Base-by-base conservation (phyloP, 2,329 filamentous ascomycete species). In the Diaporthe velutina region DNA sequence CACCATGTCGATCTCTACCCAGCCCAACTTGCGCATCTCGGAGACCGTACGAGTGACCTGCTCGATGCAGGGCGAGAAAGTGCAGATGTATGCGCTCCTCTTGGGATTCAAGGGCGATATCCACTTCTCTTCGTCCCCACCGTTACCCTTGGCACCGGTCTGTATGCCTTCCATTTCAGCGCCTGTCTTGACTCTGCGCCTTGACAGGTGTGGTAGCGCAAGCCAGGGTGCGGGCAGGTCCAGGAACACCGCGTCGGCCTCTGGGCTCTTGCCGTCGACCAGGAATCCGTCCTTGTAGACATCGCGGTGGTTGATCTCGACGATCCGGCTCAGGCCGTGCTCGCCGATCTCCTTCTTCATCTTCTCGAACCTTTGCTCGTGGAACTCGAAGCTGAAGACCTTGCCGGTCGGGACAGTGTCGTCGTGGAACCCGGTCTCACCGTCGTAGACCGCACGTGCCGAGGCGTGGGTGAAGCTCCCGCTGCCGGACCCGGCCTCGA, bases 11-110 rank as follows among this genome's bases (percentile, higher is more conserved):
- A 98, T 97, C 74, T 96, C 93, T 13, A 95, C 90, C 97, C 97
- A 99, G 71, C 95, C 95, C 9, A 95, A 86, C 50, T 92, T 90
- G 71, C 96, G 93, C 83, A 99, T 89, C 17, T 91, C 90, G 15
- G 94, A 93, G 71, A 98, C 92, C 0, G 97, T 98, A 73, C 92
- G 91, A 71, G 94, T 95, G 30, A 97, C 96, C 85, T 99, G 97
- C 84, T 99, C 97, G 78, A 99, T 97, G 83, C 97, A 99, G 0
- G 97, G 97, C 1, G 94, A 97, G 85, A 99, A 99, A 0, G 95
- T 97, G 86, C 97, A 99, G 72, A 99, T 90, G 80, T 97, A 90
- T 1, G 93, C 91, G 7, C 93, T 89, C 55, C 90, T 89, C n/a
- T 89, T 88, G 0, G 94, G 92, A 78, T 97, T 93, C 15, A 98